Evolutionary conservation across 1,139 yeast species (phyloP), one percentile per base, ranked within the genome.

Genomic region (Pichia sp.): DNA sequence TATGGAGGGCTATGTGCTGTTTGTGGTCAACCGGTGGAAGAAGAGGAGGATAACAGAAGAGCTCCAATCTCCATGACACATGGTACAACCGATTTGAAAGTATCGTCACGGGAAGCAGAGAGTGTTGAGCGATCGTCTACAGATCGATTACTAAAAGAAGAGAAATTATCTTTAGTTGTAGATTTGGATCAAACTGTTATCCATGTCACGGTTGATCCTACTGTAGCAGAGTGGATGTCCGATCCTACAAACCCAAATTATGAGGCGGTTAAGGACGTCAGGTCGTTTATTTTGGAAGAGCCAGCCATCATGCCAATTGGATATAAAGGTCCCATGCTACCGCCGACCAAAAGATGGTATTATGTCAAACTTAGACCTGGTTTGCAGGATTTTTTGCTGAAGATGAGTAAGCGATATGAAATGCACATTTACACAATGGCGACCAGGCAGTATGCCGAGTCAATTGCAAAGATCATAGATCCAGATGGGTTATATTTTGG

Each of bases 351-450:
- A 55, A 87, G 96, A 70, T 85, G 93, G 87, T 95, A 93, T 69
- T 95, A 89, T 64, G 97, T 95, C 40, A 93, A 95, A 69, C 73
- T 90, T 47, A 79, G 99, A 60, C 98, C 99, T 0, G 97, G 97
- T 0, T 74, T 93, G 48, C 72, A 78, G 52, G 84, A 82, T 52
- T 93, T 93, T 68, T 77, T 93, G 54, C 79, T 78, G 53, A 75
- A 75, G 52, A 79, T 90, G 60, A 75, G 85, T 5, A 71, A 83
- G 49, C 72, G 80, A 53, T 93, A 87, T 68, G 99, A 93, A 71
- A 75, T 93, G 78, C 99, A 93, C 70, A 90, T 93, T 46, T 93
- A 93, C 70, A 93, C 99, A 8, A 93, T 93, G 99, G 99, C 99
- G n/a, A 95, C 99, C 3, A 76, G 96, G 60, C 85, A 93, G 45